phyloP scores from a whole-genome alignment of 371 early-diverging fungal species.

The Saksenaea oblongispora region DNA sequence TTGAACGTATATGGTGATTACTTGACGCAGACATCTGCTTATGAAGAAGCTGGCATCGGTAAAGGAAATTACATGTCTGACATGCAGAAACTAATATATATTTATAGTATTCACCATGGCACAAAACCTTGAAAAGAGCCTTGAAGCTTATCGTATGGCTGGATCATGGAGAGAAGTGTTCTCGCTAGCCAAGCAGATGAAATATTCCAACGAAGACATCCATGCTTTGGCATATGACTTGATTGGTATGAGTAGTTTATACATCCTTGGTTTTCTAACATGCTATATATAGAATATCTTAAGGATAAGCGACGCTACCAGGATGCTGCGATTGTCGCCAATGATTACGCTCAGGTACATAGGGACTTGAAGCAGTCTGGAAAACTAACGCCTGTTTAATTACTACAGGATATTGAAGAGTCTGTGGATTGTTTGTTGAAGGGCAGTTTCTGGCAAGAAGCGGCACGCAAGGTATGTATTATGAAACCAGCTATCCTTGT shows the following conservation, averaged over 20 bases:
- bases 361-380: too few species aligned
- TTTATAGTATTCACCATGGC: slow-evolving; percentile 65
- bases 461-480: slow-evolving; percentile 53
- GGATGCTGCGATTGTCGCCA: slow-evolving; percentile 64
- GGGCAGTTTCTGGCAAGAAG: slow-evolving; percentile 75
- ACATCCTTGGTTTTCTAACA: not conserved
- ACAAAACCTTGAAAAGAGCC: slow-evolving; percentile 58
- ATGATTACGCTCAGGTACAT: slow-evolving; percentile 62
- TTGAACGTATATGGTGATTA: slow-evolving; percentile 68
- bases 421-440: slow-evolving; percentile 65
- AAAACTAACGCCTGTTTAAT: not conserved
- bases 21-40: slow-evolving; percentile 53
- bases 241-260: slow-evolving; percentile 19
- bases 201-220: slow-evolving; percentile 49
- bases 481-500: not conserved
- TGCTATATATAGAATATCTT: slow-evolving; percentile 43
- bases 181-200: slow-evolving; percentile 65
- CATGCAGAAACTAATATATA: slow-evolving; percentile 4
- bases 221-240: slow-evolving; percentile 53
- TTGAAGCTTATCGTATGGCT: slow-evolving; percentile 69
- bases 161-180: slow-evolving; percentile 72
- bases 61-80: slow-evolving; percentile 1
- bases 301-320: slow-evolving; percentile 56
- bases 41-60: slow-evolving; percentile 74
- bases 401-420: slow-evolving; percentile 59